These are phyloP conservation scores for Erodium trifolium DNA, from an alignment of 441 rosid genomes.

Conservation along the genomic window DNA sequence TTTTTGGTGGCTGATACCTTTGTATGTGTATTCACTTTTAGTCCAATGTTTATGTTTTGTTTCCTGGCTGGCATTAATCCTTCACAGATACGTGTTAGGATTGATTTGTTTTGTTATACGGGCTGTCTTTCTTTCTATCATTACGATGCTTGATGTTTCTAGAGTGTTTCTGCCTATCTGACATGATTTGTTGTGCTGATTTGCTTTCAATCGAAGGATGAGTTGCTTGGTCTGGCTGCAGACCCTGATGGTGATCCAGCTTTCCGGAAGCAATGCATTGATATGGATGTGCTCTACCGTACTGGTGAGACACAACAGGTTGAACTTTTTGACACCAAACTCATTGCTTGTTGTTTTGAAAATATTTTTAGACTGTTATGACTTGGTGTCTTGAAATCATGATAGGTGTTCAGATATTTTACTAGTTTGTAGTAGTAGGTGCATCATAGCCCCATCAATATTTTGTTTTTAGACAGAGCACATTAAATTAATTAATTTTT, in stretches of 20 bases:
- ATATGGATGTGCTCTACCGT: slow-evolving; percentile 77
- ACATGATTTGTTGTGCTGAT: slow-evolving; percentile 4
- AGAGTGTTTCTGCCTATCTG: not conserved
- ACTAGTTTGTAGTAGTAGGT: not conserved
- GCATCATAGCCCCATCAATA: not conserved
- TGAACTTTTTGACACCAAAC: not conserved
- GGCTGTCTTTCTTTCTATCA: not conserved
- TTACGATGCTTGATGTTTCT: not conserved
- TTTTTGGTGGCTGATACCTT: not conserved
- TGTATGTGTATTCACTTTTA: not conserved
- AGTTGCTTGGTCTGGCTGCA: slow-evolving; percentile 68
- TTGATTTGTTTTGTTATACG: not conserved
- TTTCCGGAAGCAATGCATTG: slow-evolving; percentile 45
- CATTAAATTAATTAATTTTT: not conserved
- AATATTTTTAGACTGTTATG: not conserved
- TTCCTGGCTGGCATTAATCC: too few relatives aligned
- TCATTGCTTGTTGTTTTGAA: not conserved
- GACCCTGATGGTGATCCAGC: slow-evolving; percentile 60
- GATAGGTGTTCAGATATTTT: not conserved
- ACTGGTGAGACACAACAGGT: slow-evolving; percentile 74
- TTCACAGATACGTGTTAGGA: not conserved
- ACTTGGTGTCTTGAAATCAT: not conserved
- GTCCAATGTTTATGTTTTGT: not conserved
- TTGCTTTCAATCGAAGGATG: slow-evolving; percentile 50
- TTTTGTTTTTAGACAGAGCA: not conserved